phyloP scores from a whole-genome alignment of 176 grass and related monocot species.

The Lolium multiflorum region DNA sequence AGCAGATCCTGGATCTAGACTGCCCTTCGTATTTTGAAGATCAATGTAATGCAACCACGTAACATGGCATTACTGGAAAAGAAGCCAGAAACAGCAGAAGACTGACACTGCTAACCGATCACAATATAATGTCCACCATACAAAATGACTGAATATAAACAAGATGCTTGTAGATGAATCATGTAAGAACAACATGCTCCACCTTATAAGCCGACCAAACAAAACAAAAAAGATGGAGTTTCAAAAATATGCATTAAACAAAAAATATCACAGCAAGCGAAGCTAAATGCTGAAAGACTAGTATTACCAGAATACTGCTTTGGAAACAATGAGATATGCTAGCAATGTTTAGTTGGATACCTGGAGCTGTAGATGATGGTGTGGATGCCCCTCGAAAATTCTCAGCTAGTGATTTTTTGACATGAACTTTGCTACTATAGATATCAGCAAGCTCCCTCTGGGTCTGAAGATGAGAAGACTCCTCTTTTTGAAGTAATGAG shows the following conservation, averaged over 20 bases:
- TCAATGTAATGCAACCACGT: conserved; percentile 4
- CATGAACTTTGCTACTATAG: conserved; percentile 52
- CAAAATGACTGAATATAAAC: conserved; percentile 28
- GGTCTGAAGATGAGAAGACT: conserved; percentile 37
- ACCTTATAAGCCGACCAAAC: conserved; percentile 21
- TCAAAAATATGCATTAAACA: conserved; percentile 28
- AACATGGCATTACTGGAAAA: not conserved
- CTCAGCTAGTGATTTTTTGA: conserved; percentile 68
- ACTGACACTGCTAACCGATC: not conserved
- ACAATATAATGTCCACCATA: not conserved
- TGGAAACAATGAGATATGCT: conserved; percentile 21
- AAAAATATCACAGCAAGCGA: not conserved
- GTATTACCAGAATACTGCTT: conserved; percentile 24
- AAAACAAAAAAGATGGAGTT: not conserved
- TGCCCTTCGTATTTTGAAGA: conserved; percentile 4
- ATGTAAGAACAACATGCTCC: conserved; percentile 21
- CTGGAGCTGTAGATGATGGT: conserved; percentile 24
- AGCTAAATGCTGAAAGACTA: conserved; percentile 22
- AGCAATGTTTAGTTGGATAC: conserved; percentile 37
- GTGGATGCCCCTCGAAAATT: conserved; percentile 56
- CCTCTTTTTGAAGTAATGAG: conserved; percentile 54
- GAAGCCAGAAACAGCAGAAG: not conserved
- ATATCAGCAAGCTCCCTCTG: conserved; percentile 35
- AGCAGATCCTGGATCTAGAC: conserved; percentile 12
- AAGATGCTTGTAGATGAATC: not conserved